Evolutionary conservation across 495 filamentous ascomycete genomes (phyloP), one percentile per base, ranked within the genome.

Genomic region (Hypoxylon perforatum): DNA sequence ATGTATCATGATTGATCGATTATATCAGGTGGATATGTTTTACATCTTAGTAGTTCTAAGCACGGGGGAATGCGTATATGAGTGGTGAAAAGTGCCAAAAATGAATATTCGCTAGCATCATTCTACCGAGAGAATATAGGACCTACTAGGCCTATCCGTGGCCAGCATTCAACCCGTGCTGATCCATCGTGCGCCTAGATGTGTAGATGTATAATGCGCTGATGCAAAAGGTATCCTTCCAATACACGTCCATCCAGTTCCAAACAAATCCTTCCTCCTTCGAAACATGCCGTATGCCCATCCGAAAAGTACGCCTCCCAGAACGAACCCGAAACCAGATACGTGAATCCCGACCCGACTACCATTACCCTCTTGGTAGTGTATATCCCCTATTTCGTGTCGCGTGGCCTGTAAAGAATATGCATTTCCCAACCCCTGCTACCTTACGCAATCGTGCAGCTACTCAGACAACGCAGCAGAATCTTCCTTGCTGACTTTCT

Each of bases 401-500:
- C 45, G 41, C 38, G 21, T n/a, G 41, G 10, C 39, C 14, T 60
- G n/a, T 56, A 46, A 30, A 49, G 28, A 12, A 52, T 51, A 38
- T n/a, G n/a, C 21, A 56, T 12, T 19, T 23, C 42, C 50, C 17
- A 36, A 44, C n/a, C 28, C 47, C 22, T 36, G 47, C 39, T 56
- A 28, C 22, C 21, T 21, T 54, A n/a, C 53, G 21, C 52, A 28
- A 28, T 35, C 28, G 65, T 55, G 48, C 55, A 8, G 60, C 51
- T 47, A 46, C 48, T 17, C n/a, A n/a, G 61, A 10, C 28, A 48
- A 42, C 21, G 69, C 33, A n/a, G 53, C 53, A 36, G 62, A 50
- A 2, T 75, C 77, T 53, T 78, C 77, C 51, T 65, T 70, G 65
- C 76, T 77, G 19, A 78, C 76, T 53, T 70, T 76, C 75, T 78